Conservation (phyloP, 225 moss, liverwort and hornwort species). For the Takakia lepidozioides region DNA sequence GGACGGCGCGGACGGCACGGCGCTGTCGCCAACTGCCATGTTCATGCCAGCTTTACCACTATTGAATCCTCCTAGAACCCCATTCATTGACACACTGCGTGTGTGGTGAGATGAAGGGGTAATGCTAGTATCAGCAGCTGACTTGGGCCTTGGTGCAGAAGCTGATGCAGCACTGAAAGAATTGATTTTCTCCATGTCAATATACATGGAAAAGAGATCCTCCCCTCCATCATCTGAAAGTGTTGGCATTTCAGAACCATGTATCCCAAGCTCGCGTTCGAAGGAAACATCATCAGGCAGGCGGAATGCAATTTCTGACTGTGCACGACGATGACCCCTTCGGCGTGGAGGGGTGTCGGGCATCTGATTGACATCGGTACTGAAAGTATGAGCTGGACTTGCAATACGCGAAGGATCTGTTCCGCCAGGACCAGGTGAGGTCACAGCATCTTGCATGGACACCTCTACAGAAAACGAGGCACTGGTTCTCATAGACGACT, state of each 20-base stretch:
- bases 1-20: conserved; percentile 2
- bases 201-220: conserved; percentile 29
- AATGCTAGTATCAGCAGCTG: conserved; percentile 6
- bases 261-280: conserved; percentile 7
- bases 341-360: conserved; percentile 20
- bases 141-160: conserved; percentile 8
- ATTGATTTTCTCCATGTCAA: conserved; percentile 28
- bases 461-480: conserved; percentile 14
- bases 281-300: conserved; percentile 8
- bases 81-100: conserved; percentile 18
- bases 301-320: conserved; percentile 23
- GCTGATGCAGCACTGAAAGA: conserved; percentile 7
- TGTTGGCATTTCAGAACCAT: conserved; percentile 10
- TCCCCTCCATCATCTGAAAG: conserved; percentile 14
- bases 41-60: conserved; percentile 7
- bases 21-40: conserved; percentile 1
- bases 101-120: conserved; percentile 10
- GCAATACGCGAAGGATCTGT: conserved; percentile 8
- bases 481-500: conserved; percentile 17
- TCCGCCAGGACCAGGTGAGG: conserved; percentile 10
- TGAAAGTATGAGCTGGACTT: conserved; percentile 16
- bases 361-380: conserved; percentile 23
- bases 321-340: conserved; percentile 22
- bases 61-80: conserved; percentile 10
- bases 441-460: conserved; percentile 17